Percentiles rank a stretch among this genome's conserved stretches.
These are phyloP conservation scores for Clavispora carvajalis DNA, from an alignment of 805 yeast species.

Conservation along the genomic window DNA sequence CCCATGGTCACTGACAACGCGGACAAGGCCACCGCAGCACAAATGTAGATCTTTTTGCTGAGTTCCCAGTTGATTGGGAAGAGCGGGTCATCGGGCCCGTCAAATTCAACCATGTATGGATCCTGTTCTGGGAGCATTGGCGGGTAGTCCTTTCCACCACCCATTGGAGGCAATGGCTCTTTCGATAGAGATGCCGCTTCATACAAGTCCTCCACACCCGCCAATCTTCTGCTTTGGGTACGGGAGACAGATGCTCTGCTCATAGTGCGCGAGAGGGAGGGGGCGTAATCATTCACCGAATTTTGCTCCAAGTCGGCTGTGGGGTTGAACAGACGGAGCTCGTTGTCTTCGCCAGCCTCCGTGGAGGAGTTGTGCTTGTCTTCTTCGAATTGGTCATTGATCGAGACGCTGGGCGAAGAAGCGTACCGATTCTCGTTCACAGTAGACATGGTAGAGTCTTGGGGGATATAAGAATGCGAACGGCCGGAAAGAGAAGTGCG, in stretches of 20 bases:
- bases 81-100: conserved; percentile 73
- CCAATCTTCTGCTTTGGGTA: conserved; percentile 15
- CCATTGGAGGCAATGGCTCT: conserved; percentile 49
- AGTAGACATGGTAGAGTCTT: not conserved
- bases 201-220: conserved; percentile 24
- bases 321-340: not conserved
- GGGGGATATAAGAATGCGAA: too few relatives aligned
- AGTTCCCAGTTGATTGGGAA: conserved; percentile 78
- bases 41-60: conserved; percentile 19
- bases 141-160: conserved; percentile 60
- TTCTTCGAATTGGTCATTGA: not conserved
- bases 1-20: conserved; percentile 54
- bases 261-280: not conserved
- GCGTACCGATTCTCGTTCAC: too few relatives aligned
- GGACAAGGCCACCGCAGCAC: conserved; percentile 25
- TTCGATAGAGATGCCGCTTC: conserved; percentile 20
- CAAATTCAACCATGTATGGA: conserved; percentile 62
- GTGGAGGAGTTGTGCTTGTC: not conserved
- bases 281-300: not conserved
- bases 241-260: conserved; percentile 7
- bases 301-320: not conserved
- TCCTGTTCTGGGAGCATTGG: conserved; percentile 51
- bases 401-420: not conserved
- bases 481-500: too few relatives aligned
- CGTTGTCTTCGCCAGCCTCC: not conserved